These are phyloP conservation scores for Nephelium lappaceum DNA, from an alignment of 345 rosid species.

Conservation along the genomic window DNA sequence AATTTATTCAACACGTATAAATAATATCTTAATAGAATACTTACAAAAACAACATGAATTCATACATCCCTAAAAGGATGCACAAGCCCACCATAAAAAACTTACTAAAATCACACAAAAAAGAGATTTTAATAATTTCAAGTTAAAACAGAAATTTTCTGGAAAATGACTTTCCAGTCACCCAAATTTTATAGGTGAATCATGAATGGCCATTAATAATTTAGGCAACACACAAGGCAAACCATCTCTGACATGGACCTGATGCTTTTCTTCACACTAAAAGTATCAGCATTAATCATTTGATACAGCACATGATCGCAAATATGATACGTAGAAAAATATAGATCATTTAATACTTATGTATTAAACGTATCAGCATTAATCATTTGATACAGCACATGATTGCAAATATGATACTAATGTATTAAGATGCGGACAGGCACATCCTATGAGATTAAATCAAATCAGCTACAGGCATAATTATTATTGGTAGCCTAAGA, in stretches of 20 bases:
- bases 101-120: not conserved
- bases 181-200: not conserved
- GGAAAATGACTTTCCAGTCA: not conserved
- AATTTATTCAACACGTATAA: no score
- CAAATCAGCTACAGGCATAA: not conserved
- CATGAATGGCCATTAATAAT: not conserved
- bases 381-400: no score
- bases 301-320: no score
- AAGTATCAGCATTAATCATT: not conserved
- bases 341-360: not conserved
- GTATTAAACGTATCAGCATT: not conserved
- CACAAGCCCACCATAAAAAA: slow-evolving; percentile 1
- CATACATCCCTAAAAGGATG: not conserved
- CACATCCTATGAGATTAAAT: not conserved
- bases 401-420: no score
- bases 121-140: not conserved
- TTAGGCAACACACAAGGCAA: not conserved
- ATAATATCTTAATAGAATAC: not conserved
- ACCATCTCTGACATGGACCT: not conserved
- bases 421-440: not conserved
- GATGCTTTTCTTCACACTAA: not conserved
- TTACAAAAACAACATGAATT: not conserved
- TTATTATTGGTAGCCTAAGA: not conserved
- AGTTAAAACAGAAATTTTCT: not conserved
- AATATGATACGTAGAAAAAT: no score